phyloP scores from a whole-genome alignment of 768 basidiomycete species.

The Galerina sulciceps region DNA sequence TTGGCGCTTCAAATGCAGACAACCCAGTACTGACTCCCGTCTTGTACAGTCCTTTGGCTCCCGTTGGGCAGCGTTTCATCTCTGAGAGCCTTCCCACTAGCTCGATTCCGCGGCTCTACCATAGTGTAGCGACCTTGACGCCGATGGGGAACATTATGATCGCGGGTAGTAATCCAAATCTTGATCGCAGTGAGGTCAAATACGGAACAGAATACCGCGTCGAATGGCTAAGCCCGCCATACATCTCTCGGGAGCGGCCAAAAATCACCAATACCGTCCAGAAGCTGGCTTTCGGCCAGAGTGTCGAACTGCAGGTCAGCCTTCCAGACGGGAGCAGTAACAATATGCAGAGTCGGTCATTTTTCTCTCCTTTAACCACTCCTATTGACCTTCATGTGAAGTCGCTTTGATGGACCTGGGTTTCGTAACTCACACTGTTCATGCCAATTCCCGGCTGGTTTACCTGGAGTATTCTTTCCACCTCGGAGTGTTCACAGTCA shows the following conservation, averaged over 20 bases:
- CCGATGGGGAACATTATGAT: conserved; percentile 77
- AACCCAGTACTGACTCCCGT: conserved; percentile 70
- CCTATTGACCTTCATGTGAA: conserved; percentile 26
- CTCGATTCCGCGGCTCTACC: conserved; percentile 75
- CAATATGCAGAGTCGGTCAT: conserved; percentile 52
- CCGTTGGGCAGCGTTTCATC: conserved; percentile 62
- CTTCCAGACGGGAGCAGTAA: conserved; percentile 34
- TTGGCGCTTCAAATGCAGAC: conserved; percentile 81
- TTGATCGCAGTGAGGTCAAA: conserved; percentile 71
- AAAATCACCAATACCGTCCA: conserved; percentile 38
- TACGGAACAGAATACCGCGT: conserved; percentile 90
- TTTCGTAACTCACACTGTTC: conserved; percentile 78
- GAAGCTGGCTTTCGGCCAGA: conserved; percentile 49
- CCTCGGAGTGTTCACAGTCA: conserved; percentile 55
- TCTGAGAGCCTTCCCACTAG: conserved; percentile 62
- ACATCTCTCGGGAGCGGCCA: conserved; percentile 69
- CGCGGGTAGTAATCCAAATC: conserved; percentile 83
- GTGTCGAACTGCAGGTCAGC: conserved; percentile 48
- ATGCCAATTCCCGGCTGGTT: conserved; percentile 78
- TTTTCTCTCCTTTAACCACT: background rate
- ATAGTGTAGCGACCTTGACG: conserved; percentile 82
- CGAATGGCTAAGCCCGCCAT: conserved; percentile 86
- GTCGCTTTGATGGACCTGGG: conserved; percentile 83
- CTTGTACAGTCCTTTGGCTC: conserved; percentile 65
- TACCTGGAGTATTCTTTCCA: conserved; percentile 53